Evolutionary conservation across 257 asterid genomes (phyloP).

Genomic region (Solanum paucissectum): DNA sequence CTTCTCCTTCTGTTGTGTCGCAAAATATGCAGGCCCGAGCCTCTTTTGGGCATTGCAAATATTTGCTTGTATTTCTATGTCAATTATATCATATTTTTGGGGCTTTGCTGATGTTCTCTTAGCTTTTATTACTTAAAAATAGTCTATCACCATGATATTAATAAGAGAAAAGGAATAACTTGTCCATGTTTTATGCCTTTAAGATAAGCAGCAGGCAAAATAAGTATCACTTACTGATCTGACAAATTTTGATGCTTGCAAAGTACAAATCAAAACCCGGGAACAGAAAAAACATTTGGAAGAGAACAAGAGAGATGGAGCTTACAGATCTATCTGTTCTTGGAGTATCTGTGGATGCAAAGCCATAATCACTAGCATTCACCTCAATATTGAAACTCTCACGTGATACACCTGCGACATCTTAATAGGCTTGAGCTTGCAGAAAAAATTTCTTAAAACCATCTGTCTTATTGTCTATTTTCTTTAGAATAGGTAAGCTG

Average conservation of each 20-base stretch:
- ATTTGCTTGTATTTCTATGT: too few relatives aligned
- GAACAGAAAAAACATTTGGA: background rate
- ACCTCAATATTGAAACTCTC: constrained; percentile 64
- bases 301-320: background rate
- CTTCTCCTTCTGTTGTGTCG: too few relatives aligned
- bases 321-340: constrained; percentile 94
- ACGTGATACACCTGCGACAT: constrained; percentile 70
- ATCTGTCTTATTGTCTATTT: background rate
- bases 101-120: too few relatives aligned
- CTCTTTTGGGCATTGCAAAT: too few relatives aligned
- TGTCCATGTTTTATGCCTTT: background rate
- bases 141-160: background rate
- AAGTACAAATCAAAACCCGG: background rate
- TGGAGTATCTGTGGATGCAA: constrained; percentile 91
- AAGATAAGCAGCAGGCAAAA: background rate
- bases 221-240: background rate
- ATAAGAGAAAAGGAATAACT: background rate
- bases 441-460: background rate
- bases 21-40: too few relatives aligned
- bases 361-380: constrained; percentile 68
- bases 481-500: background rate
- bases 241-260: background rate
- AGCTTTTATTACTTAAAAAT: background rate
- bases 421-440: background rate
- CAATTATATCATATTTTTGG: too few relatives aligned